These are phyloP conservation scores for Trichocomaceae sp. DNA, from an alignment of 2,329 filamentous ascomycete genomes.

Conservation along the genomic window DNA sequence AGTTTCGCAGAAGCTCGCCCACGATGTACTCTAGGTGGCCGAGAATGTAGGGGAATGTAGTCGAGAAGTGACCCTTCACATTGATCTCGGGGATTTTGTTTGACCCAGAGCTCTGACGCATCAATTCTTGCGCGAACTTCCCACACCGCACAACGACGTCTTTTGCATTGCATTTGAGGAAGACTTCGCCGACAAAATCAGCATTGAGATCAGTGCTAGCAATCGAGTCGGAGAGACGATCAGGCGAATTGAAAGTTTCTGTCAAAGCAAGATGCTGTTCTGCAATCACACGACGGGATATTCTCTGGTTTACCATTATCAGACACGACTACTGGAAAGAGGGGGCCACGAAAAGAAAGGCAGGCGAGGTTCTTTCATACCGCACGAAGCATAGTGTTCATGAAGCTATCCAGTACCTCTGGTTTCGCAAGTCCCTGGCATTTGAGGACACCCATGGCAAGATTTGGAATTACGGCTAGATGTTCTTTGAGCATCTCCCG, in stretches of 20 bases:
- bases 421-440: constrained; percentile 75
- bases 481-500: constrained; percentile 76
- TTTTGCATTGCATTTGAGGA: constrained; percentile 83
- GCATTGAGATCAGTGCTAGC: constrained; percentile 56
- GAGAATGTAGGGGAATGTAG: constrained; percentile 92
- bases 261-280: constrained; percentile 94
- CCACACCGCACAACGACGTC: constrained; percentile 84
- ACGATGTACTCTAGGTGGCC: constrained; percentile 96
- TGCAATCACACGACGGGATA: constrained; percentile 91
- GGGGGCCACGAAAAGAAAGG: not conserved
- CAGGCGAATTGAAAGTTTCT: constrained; percentile 84
- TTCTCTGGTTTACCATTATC: constrained; percentile 53
- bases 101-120: constrained; percentile 66
- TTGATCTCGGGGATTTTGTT: constrained; percentile 71
- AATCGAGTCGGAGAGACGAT: constrained; percentile 77
- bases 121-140: constrained; percentile 65
- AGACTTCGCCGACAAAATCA: constrained; percentile 93
- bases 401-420: constrained; percentile 81
- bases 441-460: constrained; percentile 91
- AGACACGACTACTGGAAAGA: constrained; percentile 2
- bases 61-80: constrained; percentile 76
- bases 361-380: constrained; percentile 43
- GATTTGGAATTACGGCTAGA: constrained; percentile 83
- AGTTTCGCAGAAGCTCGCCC: constrained; percentile 89
- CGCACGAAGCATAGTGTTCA: constrained; percentile 87